These are phyloP conservation scores for Mollisiaceae sp. DNA, from an alignment of 2,329 filamentous ascomycete genomes.

Conservation along the genomic window DNA sequence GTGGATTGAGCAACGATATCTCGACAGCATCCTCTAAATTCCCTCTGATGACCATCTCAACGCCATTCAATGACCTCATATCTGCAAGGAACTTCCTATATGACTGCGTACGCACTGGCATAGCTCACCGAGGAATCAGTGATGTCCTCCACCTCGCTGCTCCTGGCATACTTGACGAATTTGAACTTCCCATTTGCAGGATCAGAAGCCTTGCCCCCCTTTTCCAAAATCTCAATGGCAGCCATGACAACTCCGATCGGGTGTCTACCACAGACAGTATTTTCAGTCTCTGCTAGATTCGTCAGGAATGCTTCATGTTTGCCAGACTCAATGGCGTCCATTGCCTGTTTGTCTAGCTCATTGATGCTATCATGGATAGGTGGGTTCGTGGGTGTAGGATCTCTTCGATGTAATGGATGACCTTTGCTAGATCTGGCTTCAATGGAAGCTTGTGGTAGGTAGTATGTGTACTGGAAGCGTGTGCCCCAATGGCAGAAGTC, in stretches of 20 bases:
- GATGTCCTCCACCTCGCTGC: constrained; percentile 70
- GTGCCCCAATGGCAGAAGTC: constrained; percentile 97
- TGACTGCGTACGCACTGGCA: constrained; percentile 84
- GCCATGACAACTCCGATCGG: constrained; percentile 95
- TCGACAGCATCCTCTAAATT: not conserved
- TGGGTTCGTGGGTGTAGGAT: constrained; percentile 47
- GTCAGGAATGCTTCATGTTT: constrained; percentile 71
- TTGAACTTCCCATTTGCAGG: constrained; percentile 54
- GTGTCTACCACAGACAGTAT: constrained; percentile 93
- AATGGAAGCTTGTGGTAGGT: constrained; percentile 59
- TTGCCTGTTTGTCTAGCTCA: constrained; percentile 78
- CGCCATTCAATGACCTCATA: not conserved
- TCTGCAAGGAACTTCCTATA: constrained; percentile 42
- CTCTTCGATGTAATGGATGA: constrained; percentile 39
- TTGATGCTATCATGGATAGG: constrained; percentile 86
- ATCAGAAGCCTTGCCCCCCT: constrained; percentile 45
- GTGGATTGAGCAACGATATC: constrained; percentile 7
- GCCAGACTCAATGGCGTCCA: constrained; percentile 83
- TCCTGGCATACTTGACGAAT: constrained; percentile 87
- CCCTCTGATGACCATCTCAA: not conserved
- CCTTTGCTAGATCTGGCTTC: constrained; percentile 46
- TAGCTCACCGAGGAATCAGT: constrained; percentile 92
- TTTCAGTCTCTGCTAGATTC: constrained; percentile 73
- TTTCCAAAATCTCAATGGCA: constrained; percentile 69
- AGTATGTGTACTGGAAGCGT: constrained; percentile 83